Evolutionary conservation across 768 basidiomycete genomes (phyloP).

Genomic region (Mycena filopes): DNA sequence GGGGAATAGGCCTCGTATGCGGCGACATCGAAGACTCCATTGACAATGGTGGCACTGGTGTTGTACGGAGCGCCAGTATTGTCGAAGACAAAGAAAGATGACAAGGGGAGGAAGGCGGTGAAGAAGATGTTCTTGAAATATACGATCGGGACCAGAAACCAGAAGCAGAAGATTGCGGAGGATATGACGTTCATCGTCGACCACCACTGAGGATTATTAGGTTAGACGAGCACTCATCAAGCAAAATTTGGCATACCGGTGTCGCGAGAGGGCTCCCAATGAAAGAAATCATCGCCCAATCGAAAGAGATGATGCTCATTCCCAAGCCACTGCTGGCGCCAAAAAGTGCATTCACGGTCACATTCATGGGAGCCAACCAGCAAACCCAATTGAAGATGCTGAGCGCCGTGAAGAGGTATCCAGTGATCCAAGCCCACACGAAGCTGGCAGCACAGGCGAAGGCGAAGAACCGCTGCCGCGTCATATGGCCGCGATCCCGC

Average conservation of each 20-base stretch:
- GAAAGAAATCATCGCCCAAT: constrained; percentile 71
- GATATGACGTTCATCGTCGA: constrained; percentile 77
- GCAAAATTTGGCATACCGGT: constrained; percentile 63
- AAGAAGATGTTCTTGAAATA: constrained; percentile 82
- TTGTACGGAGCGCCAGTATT: constrained; percentile 80
- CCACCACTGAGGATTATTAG: constrained; percentile 72
- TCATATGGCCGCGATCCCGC: constrained; percentile 74
- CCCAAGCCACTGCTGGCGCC: constrained; percentile 65
- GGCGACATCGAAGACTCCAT: constrained; percentile 69
- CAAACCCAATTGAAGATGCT: constrained; percentile 91
- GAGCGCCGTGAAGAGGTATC: constrained; percentile 86
- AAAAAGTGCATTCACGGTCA: constrained; percentile 63
- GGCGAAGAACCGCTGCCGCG: constrained; percentile 83
- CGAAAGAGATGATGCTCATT: constrained; percentile 69
- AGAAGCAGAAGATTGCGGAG: constrained; percentile 75
- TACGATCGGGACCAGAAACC: constrained; percentile 78
- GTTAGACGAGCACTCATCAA: neutral
- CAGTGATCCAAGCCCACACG: constrained; percentile 83
- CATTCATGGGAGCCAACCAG: constrained; percentile 82
- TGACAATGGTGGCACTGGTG: constrained; percentile 64
- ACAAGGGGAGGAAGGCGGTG: constrained; percentile 79
- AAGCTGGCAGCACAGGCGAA: constrained; percentile 68
- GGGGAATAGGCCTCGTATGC: constrained; percentile 86
- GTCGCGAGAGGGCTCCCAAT: constrained; percentile 77
- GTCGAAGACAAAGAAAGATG: constrained; percentile 71